Evolutionary conservation across 169 alveolate species (phyloP), one percentile per base, ranked within the genome.

Genomic region (Cyclospora cayetanensis): DNA sequence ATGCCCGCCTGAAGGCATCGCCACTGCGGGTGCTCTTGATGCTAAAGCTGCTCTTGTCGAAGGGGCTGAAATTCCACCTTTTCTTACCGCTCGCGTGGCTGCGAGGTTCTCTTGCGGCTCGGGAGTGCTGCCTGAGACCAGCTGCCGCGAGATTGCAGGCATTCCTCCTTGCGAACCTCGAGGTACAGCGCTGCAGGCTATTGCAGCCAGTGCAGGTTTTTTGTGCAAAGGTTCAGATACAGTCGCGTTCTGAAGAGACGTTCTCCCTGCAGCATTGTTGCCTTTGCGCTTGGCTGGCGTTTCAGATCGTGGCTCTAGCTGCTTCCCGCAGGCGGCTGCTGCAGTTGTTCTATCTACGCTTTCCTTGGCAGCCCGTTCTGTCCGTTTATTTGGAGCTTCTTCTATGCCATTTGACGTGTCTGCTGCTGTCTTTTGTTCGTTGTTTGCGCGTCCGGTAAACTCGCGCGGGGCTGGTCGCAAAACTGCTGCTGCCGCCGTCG

Each of bases 101-200:
- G 80, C 80, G 3, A 25, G 80, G 1, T 68, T 34, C 80, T 68
- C 52, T 50, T 68, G 80, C 80, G n/a, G n/a, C n/a, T n/a, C n/a
- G n/a, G n/a, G n/a, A n/a, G n/a, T 68, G 80, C 80, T 31, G 80
- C 46, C 20, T n/a, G n/a, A n/a, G n/a, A n/a, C n/a, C n/a, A n/a
- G n/a, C n/a, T n/a, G n/a, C n/a, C n/a, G n/a, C n/a, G n/a, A n/a
- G n/a, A n/a, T n/a, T n/a, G n/a, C n/a, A n/a, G n/a, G n/a, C n/a
- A n/a, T n/a, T n/a, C n/a, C n/a, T n/a, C n/a, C n/a, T n/a, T n/a
- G n/a, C n/a, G n/a, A n/a, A n/a, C n/a, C n/a, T n/a, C n/a, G n/a
- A n/a, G n/a, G n/a, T n/a, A n/a, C n/a, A n/a, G n/a, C n/a, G n/a
- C n/a, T n/a, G n/a, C n/a, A n/a, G n/a, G n/a, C n/a, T n/a, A n/a